Evolutionary conservation across 352 stramenopile species (phyloP).

Genomic region (Phytopythium aichiense): DNA sequence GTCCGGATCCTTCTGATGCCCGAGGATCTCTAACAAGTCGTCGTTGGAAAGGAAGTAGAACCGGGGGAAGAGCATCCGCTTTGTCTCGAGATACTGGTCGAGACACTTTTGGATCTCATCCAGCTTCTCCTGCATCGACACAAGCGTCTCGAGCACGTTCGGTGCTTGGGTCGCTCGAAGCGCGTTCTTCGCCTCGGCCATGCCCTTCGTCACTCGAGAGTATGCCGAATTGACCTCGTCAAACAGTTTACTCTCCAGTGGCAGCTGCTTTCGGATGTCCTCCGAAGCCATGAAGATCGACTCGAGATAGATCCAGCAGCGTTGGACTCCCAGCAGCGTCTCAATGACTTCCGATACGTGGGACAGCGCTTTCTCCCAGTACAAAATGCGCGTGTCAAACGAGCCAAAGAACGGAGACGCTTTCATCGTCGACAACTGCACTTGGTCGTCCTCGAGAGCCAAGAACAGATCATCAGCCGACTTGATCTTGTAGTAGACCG

Average conservation of each 20-base stretch:
- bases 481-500: constrained; percentile 91
- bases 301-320: constrained; percentile 95
- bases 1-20: constrained; percentile 84
- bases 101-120: constrained; percentile 87
- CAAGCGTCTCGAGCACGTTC: constrained; percentile 54
- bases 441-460: constrained; percentile 88
- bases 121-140: constrained; percentile 85
- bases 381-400: constrained; percentile 86
- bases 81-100: constrained; percentile 86
- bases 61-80: constrained; percentile 82
- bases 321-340: constrained; percentile 85
- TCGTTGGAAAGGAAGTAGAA: constrained; percentile 91
- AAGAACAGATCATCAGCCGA: constrained; percentile 91
- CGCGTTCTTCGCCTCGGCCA: constrained; percentile 78
- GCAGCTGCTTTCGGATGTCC: constrained; percentile 93
- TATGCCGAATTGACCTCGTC: constrained; percentile 85
- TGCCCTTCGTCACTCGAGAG: constrained; percentile 62
- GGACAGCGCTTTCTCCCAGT: constrained; percentile 85
- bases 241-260: constrained; percentile 81
- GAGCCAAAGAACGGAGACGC: constrained; percentile 91
- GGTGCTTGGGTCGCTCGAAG: constrained; percentile 59
- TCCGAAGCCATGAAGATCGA: constrained; percentile 94
- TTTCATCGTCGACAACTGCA: constrained; percentile 93
- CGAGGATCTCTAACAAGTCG: constrained; percentile 83
- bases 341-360: constrained; percentile 91